Percentiles rank a stretch among this genome's conserved stretches.
These are phyloP conservation scores for Thraustochytrium sp. DNA, from an alignment of 352 stramenopile species.

Conservation along the genomic window DNA sequence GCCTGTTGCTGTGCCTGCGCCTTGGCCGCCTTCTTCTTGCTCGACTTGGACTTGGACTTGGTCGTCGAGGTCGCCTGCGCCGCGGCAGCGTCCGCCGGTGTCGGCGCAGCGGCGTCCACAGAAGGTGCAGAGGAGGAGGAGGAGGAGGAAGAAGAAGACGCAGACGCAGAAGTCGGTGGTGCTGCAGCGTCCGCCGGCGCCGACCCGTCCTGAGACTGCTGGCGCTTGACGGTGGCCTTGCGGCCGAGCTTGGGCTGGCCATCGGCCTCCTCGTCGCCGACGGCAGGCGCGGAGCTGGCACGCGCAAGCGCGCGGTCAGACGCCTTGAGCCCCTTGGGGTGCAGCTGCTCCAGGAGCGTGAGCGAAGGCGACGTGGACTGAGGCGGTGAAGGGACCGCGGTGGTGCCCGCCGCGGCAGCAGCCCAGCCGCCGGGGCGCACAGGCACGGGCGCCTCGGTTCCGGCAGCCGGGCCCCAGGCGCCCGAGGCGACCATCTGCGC, in stretches of 20 bases:
- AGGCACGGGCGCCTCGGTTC: neutral
- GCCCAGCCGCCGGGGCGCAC: neutral
- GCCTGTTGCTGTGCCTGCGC: neutral
- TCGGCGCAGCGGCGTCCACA: too few relatives aligned
- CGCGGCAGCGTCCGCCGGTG: too few relatives aligned
- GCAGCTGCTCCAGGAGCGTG: neutral
- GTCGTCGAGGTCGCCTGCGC: too few relatives aligned
- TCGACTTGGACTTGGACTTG: too few relatives aligned
- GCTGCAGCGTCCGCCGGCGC: neutral
- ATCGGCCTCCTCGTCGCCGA: neutral
- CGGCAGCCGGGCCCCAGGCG: neutral
- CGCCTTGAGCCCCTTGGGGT: neutral
- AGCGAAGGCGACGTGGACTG: neutral
- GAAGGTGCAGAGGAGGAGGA: too few relatives aligned
- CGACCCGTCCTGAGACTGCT: neutral
- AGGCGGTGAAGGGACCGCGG: neutral
- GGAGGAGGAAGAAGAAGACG: too few relatives aligned
- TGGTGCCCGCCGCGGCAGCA: neutral
- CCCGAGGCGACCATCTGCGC: neutral
- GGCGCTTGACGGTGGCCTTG: neutral
- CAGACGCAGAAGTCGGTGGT: neutral
- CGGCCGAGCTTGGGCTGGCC: too few relatives aligned
- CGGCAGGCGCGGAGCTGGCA: neutral
- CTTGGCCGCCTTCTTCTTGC: neutral
- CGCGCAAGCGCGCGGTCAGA: neutral